Conservation (phyloP, 1,284 basidiomycete species). For the Fomitopsis palustris region DNA sequence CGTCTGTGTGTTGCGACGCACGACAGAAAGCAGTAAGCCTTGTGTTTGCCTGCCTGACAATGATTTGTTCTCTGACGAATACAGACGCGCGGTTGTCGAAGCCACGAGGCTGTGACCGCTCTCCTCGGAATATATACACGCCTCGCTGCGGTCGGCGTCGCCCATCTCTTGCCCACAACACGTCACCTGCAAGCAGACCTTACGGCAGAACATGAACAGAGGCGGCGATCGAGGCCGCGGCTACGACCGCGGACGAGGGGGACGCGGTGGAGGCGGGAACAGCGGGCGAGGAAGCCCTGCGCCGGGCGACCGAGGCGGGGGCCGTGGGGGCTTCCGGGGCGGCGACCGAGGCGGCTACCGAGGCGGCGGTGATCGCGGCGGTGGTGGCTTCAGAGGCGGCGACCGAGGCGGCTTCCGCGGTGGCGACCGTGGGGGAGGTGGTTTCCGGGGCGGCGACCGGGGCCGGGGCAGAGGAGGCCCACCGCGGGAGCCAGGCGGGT, state of each 20-base stretch:
- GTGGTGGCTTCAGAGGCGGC: constrained; percentile 29
- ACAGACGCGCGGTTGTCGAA: not conserved
- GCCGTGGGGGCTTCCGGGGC: constrained; percentile 7
- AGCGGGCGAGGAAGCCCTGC: constrained; percentile 17
- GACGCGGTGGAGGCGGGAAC: constrained; percentile 14
- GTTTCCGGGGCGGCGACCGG: constrained; percentile 1
- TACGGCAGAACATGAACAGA: constrained; percentile 5
- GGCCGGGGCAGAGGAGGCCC: constrained; percentile 17
- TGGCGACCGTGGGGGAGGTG: constrained; percentile 22
- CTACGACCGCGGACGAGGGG: constrained; percentile 20
- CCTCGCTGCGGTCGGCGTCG: not conserved
- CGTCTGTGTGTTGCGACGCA: too few species aligned
- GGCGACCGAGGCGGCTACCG: constrained; percentile 19
- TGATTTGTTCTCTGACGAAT: not conserved
- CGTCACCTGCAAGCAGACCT: not conserved
- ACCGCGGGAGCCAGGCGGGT: constrained; percentile 48
- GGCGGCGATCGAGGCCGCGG: constrained; percentile 21
- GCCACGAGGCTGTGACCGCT: not conserved
- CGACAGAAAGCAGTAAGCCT: too few species aligned
- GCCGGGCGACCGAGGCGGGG: constrained; percentile 1
- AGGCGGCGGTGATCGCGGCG: constrained; percentile 29
- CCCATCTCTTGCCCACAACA: not conserved
- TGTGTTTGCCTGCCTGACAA: too few species aligned
- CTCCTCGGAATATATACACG: not conserved
- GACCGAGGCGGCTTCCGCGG: constrained; percentile 24